Evolutionary conservation across 768 basidiomycete genomes (phyloP).

Genomic region (Amylocystis lapponica): DNA sequence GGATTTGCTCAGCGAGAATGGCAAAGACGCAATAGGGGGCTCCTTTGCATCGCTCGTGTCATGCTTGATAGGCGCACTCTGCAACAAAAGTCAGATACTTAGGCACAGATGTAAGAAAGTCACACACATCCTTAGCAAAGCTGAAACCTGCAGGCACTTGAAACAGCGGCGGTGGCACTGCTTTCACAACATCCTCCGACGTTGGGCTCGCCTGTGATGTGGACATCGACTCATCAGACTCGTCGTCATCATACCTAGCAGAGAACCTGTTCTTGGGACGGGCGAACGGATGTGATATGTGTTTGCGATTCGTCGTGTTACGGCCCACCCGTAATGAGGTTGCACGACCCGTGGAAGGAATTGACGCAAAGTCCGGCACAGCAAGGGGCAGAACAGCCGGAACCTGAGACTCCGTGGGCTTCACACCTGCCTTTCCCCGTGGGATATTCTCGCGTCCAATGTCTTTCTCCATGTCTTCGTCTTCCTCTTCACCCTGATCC

Average conservation of each 20-base stretch:
- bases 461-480: constrained; percentile 18
- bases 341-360: constrained; percentile 20
- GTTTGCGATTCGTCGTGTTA: constrained; percentile 47
- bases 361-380: constrained; percentile 2
- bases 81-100: constrained; percentile 4
- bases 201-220: constrained; percentile 36
- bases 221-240: constrained; percentile 28
- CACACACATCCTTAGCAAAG: constrained; percentile 59
- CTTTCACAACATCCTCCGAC: constrained; percentile 33
- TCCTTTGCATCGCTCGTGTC: constrained; percentile 48
- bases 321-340: constrained; percentile 68
- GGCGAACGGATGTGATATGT: constrained; percentile 45
- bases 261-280: constrained; percentile 55
- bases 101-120: too few relatives aligned
- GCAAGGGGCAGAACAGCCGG: not conserved
- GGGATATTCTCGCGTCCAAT: not conserved
- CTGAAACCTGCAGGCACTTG: constrained; percentile 58
- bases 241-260: constrained; percentile 52
- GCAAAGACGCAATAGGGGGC: constrained; percentile 58
- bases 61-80: constrained; percentile 29
- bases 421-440: not conserved
- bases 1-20: constrained; percentile 53
- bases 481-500: constrained; percentile 28
- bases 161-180: constrained; percentile 42
- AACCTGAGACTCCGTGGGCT: not conserved